Evolutionary conservation across 2,329 filamentous ascomycete genomes (phyloP), one percentile per base, ranked within the genome.

Genomic region (Pseudogymnoascus sp.): DNA sequence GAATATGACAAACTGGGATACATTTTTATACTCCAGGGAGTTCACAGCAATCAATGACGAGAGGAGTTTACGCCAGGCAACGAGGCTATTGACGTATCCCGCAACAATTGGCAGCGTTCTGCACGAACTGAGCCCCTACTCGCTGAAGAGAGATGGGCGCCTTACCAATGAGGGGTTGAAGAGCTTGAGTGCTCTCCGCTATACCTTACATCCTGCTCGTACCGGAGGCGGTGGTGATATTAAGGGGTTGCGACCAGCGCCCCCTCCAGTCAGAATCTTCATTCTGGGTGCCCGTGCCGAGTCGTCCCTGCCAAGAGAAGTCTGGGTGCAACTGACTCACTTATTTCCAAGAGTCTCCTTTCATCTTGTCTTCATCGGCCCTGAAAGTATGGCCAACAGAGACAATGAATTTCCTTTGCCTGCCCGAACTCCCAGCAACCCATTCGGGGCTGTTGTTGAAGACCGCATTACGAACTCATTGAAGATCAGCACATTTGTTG

Each of bases 1-100:
- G 68, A 99, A 99, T 77, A 93, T 99, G 89, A 96, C 89, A 46
- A 99, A 96, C 75, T 99, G 95, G 95, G 95, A 99, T 75, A 98
- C 95, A 0, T 91, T 96, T 70, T 80, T 99, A 72, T 99, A 96
- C 74, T 96, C 92, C 2, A 84, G 95, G 71, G 89, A 96, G 70
- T 98, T 95, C 71, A 84, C 89, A 68, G 96, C 96, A 4, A 87
- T 99, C 72, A 92, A 99, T 74, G 87, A 92, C 66, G 93, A 96
- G 73, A 85, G 93, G 64, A 89, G 87, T 71, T 89, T 99, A 87
- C 84, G 95, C 65, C 96, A 99, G 76, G 93, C 92, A 26, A 99
- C 95, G 1, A 86, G 92, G 68, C 82, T 99, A 68, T 79, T 99
- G 69, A 99, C 96, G 16, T 99, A 99, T 75, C 95, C 95, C 1